Percentiles rank a stretch among this genome's conserved stretches.
phyloP scores from a whole-genome alignment of 2,329 filamentous ascomycete species.

The Aplosporella prunicola region DNA sequence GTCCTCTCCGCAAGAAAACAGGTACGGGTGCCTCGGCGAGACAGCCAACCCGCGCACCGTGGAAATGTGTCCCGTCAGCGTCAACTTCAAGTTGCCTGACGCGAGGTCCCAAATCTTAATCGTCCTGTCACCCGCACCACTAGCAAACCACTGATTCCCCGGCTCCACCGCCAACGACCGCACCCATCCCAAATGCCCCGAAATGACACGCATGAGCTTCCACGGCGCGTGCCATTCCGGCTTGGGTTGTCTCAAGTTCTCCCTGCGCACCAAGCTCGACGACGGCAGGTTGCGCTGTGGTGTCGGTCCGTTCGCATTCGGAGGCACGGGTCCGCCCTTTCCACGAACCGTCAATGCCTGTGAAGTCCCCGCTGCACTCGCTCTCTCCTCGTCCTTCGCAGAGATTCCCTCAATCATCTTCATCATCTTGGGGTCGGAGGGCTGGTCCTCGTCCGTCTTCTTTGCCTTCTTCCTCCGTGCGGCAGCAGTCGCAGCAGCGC shows the following conservation, averaged over 20 bases:
- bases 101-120: constrained; percentile 99
- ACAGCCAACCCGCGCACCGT: constrained; percentile 88
- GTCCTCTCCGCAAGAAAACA: constrained; percentile 96
- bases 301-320: constrained; percentile 48
- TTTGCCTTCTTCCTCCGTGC: constrained; percentile 56
- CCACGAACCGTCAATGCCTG: constrained; percentile 49
- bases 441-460: constrained; percentile 36
- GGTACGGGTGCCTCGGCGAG: constrained; percentile 85
- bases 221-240: constrained; percentile 97
- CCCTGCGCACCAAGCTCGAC: constrained; percentile 52
- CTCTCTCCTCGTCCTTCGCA: constrained; percentile 33
- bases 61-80: constrained; percentile 87
- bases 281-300: constrained; percentile 41
- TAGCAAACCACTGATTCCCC: constrained; percentile 95
- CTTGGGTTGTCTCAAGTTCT: constrained; percentile 57
- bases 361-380: constrained; percentile 35
- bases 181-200: constrained; percentile 93
- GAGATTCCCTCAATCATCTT: constrained; percentile 59
- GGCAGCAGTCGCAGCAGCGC: constrained; percentile 45
- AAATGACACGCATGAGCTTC: constrained; percentile 97
- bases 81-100: constrained; percentile 72
- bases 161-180: constrained; percentile 83
- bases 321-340: constrained; percentile 37
- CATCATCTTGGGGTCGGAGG: constrained; percentile 47
- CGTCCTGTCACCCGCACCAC: constrained; percentile 86